Conservation (phyloP, 345 rosid species). For the Clausena lansium region DNA sequence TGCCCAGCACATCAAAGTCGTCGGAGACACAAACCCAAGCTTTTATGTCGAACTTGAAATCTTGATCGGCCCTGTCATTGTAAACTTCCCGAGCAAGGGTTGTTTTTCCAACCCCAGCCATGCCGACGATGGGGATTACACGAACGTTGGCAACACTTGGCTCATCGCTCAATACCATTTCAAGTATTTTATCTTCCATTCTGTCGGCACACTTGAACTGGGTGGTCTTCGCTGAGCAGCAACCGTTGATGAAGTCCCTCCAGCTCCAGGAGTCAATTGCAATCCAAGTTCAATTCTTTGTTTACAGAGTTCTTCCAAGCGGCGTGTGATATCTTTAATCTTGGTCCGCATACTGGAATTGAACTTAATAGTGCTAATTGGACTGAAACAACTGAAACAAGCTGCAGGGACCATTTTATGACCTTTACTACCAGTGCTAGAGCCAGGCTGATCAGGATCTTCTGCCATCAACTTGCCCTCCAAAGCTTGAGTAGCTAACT, state of each 20-base stretch:
- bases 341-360: neutral
- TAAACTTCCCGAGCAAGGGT: neutral
- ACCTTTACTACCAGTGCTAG: neutral
- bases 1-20: neutral
- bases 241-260: neutral
- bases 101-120: conserved; percentile 5
- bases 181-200: conserved; percentile 1
- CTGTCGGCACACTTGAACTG: neutral
- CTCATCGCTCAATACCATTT: neutral
- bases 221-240: neutral
- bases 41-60: neutral
- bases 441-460: neutral
- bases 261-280: neutral
- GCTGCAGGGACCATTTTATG: neutral
- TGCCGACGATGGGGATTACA: neutral
- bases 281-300: neutral
- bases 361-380: neutral
- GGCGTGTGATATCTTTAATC: neutral
- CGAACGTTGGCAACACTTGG: neutral
- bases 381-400: neutral
- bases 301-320: neutral
- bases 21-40: neutral
- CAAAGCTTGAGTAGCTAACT: neutral
- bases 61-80: neutral
- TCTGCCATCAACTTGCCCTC: neutral